Base-by-base conservation (phyloP, 768 basidiomycete species). In the Macrolepiota albuminosa region DNA sequence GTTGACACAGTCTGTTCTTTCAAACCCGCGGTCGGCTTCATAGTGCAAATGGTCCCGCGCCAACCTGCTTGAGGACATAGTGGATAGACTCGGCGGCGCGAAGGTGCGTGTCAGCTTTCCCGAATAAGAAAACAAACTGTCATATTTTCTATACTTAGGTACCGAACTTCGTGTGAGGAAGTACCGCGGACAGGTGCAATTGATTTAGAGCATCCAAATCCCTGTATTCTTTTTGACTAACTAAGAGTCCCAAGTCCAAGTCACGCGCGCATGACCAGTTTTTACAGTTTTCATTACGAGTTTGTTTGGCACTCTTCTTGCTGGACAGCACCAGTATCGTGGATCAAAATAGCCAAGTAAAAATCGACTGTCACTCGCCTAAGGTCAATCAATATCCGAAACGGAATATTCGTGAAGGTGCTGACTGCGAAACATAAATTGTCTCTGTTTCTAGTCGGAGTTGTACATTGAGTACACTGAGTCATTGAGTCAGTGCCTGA, bases 51-150 rank as follows among this genome's bases (percentile, higher is more conserved):
- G 39, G 45, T 52, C 57, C 57, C 50, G 50, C 50, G 50, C 57
- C 18, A 50, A 37, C 42, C 42, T 45, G 49, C 42, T 13, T 16
- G 43, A 40, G 42, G 40, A 40, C 37, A 43, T 34, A 10, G 42
- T 34, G 33, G 31, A 43, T 18, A 16, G 7, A 3, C 18, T 40
- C n/a, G 40, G 47, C 29, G 37, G 45, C 2, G 24, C 24, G n/a
- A 46, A 26, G 24, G 37, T 53, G 51, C 58, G 58, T 52, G 58
- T 59, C 58, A 59, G 14, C 36, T 52, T 16, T 52, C 24, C 52
- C 52, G 37, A 53, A 40, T 39, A 53, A 40, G 24, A 40, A 39
- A 8, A 6, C 24, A 10, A 37, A 36, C 21, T 36, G 34, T 47
- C 26, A 47, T 47, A 3, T 29, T 16, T 47, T 42, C 40, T 14